Evolutionary conservation across 2,329 filamentous ascomycete genomes (phyloP).

Genomic region (Fonsecaea nubica): DNA sequence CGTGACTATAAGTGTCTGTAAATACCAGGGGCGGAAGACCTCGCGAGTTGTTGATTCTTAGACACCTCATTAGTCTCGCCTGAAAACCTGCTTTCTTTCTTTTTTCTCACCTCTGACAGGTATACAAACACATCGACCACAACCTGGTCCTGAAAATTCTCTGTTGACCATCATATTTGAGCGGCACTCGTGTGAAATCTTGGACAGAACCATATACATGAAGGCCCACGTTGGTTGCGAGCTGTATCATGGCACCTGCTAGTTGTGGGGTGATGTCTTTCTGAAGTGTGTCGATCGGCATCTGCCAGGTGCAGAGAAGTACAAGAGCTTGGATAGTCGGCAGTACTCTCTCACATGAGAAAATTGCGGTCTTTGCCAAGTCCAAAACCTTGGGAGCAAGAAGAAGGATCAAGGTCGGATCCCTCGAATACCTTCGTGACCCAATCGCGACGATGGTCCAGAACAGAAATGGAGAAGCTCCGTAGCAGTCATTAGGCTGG

Average conservation of each 20-base stretch:
- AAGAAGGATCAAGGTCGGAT: constrained; percentile 61
- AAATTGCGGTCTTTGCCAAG: constrained; percentile 23
- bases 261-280: constrained; percentile 28
- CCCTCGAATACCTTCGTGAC: constrained; percentile 63
- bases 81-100: neutral
- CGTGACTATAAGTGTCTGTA: constrained; percentile 26
- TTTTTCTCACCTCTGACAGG: constrained; percentile 27
- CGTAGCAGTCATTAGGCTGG: constrained; percentile 63
- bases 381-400: constrained; percentile 42
- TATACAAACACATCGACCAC: constrained; percentile 28
- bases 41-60: constrained; percentile 24
- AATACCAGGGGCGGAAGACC: constrained; percentile 26
- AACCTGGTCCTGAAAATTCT: constrained; percentile 23
- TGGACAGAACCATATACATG: constrained; percentile 30
- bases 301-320: constrained; percentile 31
- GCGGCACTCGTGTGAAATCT: constrained; percentile 26
- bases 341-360: constrained; percentile 22
- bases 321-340: constrained; percentile 29
- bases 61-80: neutral
- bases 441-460: constrained; percentile 70
- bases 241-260: constrained; percentile 27
- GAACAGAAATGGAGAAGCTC: constrained; percentile 66
- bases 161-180: constrained; percentile 17
- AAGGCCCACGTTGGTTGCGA: constrained; percentile 29
- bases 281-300: constrained; percentile 27